Base-by-base conservation (phyloP, 305 asterid genomes). In the Solanum hybrid region DNA sequence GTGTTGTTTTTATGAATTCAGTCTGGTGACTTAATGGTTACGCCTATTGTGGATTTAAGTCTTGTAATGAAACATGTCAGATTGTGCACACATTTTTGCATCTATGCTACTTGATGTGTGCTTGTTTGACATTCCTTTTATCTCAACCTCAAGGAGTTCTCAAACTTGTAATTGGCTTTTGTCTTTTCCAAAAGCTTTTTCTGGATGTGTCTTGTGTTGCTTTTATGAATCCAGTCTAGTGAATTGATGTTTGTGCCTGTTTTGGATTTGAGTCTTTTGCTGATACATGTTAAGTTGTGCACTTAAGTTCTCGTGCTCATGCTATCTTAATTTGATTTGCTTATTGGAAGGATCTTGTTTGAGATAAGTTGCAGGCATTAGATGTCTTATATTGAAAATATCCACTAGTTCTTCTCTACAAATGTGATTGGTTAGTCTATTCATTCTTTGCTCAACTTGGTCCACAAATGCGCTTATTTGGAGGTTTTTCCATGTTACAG, bases 51-150 rank as follows among this genome's bases (percentile, higher is more conserved):
- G 75, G 22, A 31, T 51, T 20, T 26, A 33, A 40, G 29, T 36
- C 29, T 87, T 74, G 13, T 87, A 36, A 18, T 40, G 37, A 36
- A 20, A 20, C 84, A 37, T 73, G 20, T 74, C 51, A 37, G 46
- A 26, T 16, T 26, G 71, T 73, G 40, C 39, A 7, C 16, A 24
- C 24, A 29, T 28, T 73, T 87, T 84, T 51, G 88, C 31, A 7
- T 51, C 2, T 51, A 31, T 84, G 88, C 75, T 51, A 83, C 37
- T 51, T 51, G 75, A 57, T 84, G 22, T 96, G 90, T 95, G 98
- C 90, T 97, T 98, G 99, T 96, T 97, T 93, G 98, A 96, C 94
- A 96, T 96, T 96, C 90, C 98, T 97, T 78, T 94, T 99, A 18
- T 95, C 98, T 91, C 92, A 92, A 89, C 98, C 98, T 89, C 97